A percentile compares a stretch with the other conserved stretches of the same genome.
Conservation (phyloP, 148 eudicot species). For the Fallopia convolvulus region DNA sequence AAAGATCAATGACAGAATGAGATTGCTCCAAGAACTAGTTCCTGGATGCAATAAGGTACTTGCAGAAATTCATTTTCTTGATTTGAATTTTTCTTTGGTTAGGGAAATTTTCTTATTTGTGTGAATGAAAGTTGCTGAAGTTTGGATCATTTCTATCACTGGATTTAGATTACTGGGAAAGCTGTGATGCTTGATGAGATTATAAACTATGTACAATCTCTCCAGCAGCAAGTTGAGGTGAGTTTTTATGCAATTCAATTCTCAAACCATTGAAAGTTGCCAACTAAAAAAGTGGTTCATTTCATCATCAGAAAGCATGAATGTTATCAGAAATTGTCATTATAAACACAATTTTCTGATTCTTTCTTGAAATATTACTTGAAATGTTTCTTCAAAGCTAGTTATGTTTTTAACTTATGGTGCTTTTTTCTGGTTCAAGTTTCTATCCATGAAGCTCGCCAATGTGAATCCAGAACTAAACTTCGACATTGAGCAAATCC, state of each 20-base stretch:
- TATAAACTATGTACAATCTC: slow-evolving; percentile 89
- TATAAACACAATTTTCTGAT: not conserved
- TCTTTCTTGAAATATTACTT: not conserved
- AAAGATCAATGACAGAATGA: slow-evolving; percentile 93
- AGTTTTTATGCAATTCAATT: slow-evolving; percentile 6
- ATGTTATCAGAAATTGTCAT: too few relatives aligned
- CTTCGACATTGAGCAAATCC: slow-evolving; percentile 61
- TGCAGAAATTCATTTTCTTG: not conserved
- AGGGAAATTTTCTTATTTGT: not conserved
- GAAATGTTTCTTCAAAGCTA: not conserved
- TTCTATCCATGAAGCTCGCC: slow-evolving; percentile 94
- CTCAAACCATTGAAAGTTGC: not conserved
- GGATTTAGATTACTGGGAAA: slow-evolving; percentile 76
- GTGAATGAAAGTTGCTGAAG: not conserved
- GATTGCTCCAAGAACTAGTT: slow-evolving; percentile 93
- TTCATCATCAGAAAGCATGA: too few relatives aligned
- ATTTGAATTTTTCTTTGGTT: not conserved
- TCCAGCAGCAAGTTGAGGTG: slow-evolving; percentile 98
- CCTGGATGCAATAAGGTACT: slow-evolving; percentile 94
- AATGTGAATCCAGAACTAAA: slow-evolving; percentile 80
- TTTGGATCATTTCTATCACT: not conserved
- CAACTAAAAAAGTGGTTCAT: too few relatives aligned
- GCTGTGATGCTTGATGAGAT: slow-evolving; percentile 98
- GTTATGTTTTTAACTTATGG: not conserved
- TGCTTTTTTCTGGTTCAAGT: slow-evolving; percentile 41